Conservation (phyloP, 2,329 filamentous ascomycete species). For the Colletotrichum destructivum region DNA sequence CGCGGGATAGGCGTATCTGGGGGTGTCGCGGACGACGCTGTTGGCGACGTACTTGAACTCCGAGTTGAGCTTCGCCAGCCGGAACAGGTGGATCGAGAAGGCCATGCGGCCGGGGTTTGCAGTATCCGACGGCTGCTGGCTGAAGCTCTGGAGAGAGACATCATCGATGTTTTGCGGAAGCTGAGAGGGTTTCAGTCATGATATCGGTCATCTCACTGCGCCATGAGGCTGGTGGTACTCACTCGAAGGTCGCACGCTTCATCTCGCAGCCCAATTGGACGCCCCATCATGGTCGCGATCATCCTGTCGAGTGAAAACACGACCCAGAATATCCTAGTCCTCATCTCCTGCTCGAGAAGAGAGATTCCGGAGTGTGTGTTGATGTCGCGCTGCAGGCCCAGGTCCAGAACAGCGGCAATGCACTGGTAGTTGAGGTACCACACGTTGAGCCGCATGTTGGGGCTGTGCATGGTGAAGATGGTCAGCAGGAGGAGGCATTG, state of each 20-base stretch:
- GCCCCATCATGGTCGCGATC: slow-evolving; percentile 69
- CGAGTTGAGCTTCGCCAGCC: slow-evolving; percentile 64
- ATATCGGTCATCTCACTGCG: not conserved
- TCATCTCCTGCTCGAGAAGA: slow-evolving; percentile 66
- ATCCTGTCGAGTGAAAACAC: slow-evolving; percentile 66
- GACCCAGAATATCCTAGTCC: slow-evolving; percentile 70
- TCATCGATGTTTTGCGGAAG: slow-evolving; percentile 49
- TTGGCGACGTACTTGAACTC: slow-evolving; percentile 72
- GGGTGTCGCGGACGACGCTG: slow-evolving; percentile 63
- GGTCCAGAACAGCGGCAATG: slow-evolving; percentile 64
- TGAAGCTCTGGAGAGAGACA: slow-evolving; percentile 33
- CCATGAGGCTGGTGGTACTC: slow-evolving; percentile 33
- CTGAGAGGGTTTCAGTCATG: slow-evolving; percentile 45
- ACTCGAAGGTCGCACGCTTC: slow-evolving; percentile 69
- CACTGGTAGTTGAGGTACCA: slow-evolving; percentile 72
- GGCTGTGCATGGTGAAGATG: slow-evolving; percentile 66
- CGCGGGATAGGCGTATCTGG: slow-evolving; percentile 64
- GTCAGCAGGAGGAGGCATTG: slow-evolving; percentile 64
- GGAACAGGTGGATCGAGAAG: slow-evolving; percentile 65
- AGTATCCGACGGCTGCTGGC: not conserved
- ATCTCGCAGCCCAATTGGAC: slow-evolving; percentile 68
- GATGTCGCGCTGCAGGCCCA: slow-evolving; percentile 67
- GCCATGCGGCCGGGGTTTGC: slow-evolving; percentile 37
- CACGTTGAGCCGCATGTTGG: slow-evolving; percentile 63
- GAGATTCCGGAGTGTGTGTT: slow-evolving; percentile 58